Evolutionary conservation across 371 early-diverging fungal genomes (phyloP), one percentile per base, ranked within the genome.

Genomic region (Apophysomyces variabilis): DNA sequence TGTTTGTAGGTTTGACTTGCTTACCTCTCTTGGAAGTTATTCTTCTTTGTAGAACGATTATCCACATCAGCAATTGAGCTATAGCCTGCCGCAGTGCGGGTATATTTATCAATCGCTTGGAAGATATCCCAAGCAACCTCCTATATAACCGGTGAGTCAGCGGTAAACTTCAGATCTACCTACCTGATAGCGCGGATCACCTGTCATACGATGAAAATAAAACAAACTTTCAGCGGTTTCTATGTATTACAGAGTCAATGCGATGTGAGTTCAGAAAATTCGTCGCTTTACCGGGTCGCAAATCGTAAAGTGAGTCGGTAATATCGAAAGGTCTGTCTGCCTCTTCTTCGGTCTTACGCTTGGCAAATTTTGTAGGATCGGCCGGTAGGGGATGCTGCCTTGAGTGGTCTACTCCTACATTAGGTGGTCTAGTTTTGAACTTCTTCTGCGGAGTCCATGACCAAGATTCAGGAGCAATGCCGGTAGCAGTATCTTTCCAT

Each of bases 151-250:
- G 89, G 81, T 71, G 74, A 67, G 60, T 62, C 44, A 75, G 65
- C 11, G 14, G n/a, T 50, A 18, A 9, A 7, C 41, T 4, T 38
- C 35, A 14, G 8, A 7, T 64, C 41, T 39, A 3, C 21, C 13
- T 41, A 59, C 68, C 58, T 89, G 82, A 57, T 85, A 93, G 44
- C 70, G 78, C 45, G 65, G 71, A 64, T 92, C 80, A 0, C 88
- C 88, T 18, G 93, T 92, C 16, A 90, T 66, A 21, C 93, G 83
- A 58, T 84, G 91, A 65, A 88, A 70, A 35, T 86, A 77, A 79
- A 92, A 93, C 7, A 94, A 61, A 61, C 88, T 87, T 71, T 94
- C 95, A 26, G 92, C 67, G 0, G 90, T 88, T 79, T 94, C 94
- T 70, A 80, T 26, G 32, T 26, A 26, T 76, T 35, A 38, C 70